These are phyloP conservation scores for Phytophthora agathidicida DNA, from an alignment of 352 stramenopile genomes.

Conservation along the genomic window DNA sequence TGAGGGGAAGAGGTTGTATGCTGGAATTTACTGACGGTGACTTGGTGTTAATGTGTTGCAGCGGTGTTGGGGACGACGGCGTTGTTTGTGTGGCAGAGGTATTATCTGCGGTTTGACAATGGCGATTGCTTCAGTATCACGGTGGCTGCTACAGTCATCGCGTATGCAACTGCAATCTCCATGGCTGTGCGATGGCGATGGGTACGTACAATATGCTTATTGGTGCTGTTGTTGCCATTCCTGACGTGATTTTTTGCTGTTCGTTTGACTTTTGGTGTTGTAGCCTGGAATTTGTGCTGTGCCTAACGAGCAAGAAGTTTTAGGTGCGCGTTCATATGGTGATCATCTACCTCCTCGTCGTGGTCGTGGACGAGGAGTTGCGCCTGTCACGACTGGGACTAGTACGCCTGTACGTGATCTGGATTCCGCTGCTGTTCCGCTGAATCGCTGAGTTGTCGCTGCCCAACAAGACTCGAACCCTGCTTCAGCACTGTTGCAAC, in stretches of 20 bases:
- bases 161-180: slow-evolving; percentile 67
- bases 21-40: background rate
- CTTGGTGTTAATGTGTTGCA: slow-evolving; percentile 16
- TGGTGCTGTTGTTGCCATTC: background rate
- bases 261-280: slow-evolving; percentile 1
- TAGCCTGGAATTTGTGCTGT: slow-evolving; percentile 82
- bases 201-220: slow-evolving; percentile 30
- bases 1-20: background rate
- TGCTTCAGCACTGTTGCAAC: too few relatives aligned
- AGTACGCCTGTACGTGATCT: slow-evolving; percentile 24
- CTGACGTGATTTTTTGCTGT: slow-evolving; percentile 6
- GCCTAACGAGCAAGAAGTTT: slow-evolving; percentile 66
- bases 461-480: too few relatives aligned
- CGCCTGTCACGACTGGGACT: slow-evolving; percentile 16
- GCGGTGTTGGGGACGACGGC: slow-evolving; percentile 49
- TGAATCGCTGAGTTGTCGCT: slow-evolving; percentile 30
- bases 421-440: slow-evolving; percentile 23
- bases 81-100: slow-evolving; percentile 65
- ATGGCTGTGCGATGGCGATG: slow-evolving; percentile 83
- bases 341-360: slow-evolving; percentile 31
- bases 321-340: slow-evolving; percentile 30
- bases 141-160: slow-evolving; percentile 69
- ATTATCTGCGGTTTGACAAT: slow-evolving; percentile 64
- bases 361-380: slow-evolving; percentile 21
- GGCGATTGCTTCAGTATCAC: slow-evolving; percentile 77